Evolutionary conservation across 2,329 filamentous ascomycete species (phyloP), one percentile per base, ranked within the genome.

Genomic region (Fusarium beomiforme): DNA sequence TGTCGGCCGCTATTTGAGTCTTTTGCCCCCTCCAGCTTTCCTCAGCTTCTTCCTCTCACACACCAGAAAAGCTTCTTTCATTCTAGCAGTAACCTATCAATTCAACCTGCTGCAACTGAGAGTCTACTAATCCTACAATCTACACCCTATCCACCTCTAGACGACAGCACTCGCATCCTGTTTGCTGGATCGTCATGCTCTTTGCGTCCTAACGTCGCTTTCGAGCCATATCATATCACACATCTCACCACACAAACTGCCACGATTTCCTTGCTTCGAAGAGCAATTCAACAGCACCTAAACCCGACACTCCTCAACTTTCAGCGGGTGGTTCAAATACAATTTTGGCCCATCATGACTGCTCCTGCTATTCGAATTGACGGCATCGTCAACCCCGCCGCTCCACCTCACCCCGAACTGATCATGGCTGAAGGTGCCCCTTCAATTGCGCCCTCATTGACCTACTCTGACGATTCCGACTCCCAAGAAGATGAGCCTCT

Each of bases 381-480:
- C 64, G 74, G 76, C 55, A 77, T 76, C 56, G 81, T 83, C 64
- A 82, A 82, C 69, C 76, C 82, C 66, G 77, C 84, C 41, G 79
- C 81, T 67, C 78, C 82, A 67, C 79, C 84, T 31, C 77, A 80
- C 36, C 73, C 80, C 56, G 80, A 82, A 71, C 82, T 81, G 76
- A 80, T 84, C 37, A 83, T 85, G 23, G 79, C 84, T 67, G 85
- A 86, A 70, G 81, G 83, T 59, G 69, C 83, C 4, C 83, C 85
- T 43, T 90, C 88, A 16, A 81, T 85, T 50, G 88, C 87, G 2
- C 89, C 89, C 2, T 90, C 89, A 2, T 84, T 91, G 59, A 90
- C 88, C 59, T 91, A 88, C 75, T 90, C 89, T 17, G 88, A 87
- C 70, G 86, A 89, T 70, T 90, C 88, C 29, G 88, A 90, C 72